Percentiles rank a stretch among this genome's conserved stretches.
These are phyloP conservation scores for Cercospora sp. DNA, from an alignment of 2,329 filamentous ascomycete species.

Conservation along the genomic window DNA sequence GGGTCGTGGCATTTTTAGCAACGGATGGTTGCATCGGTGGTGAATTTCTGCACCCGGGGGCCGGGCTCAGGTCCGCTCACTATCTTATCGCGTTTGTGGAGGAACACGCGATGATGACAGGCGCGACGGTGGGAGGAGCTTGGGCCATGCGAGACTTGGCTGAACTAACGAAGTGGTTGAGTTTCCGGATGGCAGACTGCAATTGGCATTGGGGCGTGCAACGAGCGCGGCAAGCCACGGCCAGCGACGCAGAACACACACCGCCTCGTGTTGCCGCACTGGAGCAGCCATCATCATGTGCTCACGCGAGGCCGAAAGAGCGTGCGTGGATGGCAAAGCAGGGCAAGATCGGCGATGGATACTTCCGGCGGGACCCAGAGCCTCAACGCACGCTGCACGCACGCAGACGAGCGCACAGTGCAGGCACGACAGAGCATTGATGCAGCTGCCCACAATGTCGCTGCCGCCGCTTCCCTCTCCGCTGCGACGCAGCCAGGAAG, in stretches of 20 bases:
- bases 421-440: not conserved
- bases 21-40: not conserved
- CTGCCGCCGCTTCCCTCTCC: not conserved
- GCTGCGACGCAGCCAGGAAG: not conserved
- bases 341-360: slow-evolving; percentile 20
- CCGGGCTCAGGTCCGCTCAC: not conserved
- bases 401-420: not conserved
- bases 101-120: not conserved
- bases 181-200: not conserved
- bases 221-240: not conserved
- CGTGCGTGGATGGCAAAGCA: not conserved
- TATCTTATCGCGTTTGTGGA: slow-evolving; percentile 11
- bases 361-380: slow-evolving; percentile 2
- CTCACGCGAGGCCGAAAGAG: slow-evolving; percentile 13
- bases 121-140: not conserved
- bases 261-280: not conserved
- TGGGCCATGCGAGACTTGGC: not conserved
- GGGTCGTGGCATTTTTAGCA: slow-evolving; percentile 19
- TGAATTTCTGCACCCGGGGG: slow-evolving; percentile 7
- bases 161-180: slow-evolving; percentile 4
- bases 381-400: slow-evolving; percentile 9
- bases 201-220: not conserved
- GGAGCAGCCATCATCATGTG: slow-evolving; percentile 6
- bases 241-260: not conserved
- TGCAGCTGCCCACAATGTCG: not conserved